Evolutionary conservation across 2,329 filamentous ascomycete genomes (phyloP).

Genomic region (Epichloe glyceriae): DNA sequence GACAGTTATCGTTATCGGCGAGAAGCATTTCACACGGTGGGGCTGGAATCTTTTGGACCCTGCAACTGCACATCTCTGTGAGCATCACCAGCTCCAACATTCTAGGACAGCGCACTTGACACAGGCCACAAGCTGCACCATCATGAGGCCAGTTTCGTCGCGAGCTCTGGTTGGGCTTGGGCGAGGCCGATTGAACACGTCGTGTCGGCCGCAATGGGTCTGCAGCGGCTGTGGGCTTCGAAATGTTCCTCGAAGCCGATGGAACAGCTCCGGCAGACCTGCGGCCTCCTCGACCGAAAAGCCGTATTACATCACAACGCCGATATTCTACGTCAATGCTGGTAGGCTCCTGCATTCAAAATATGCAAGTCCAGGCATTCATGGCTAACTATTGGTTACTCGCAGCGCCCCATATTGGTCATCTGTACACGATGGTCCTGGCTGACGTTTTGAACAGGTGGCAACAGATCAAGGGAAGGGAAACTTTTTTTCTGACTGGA

Average conservation of each 20-base stretch:
- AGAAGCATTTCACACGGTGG: neutral
- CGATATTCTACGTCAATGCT: constrained; percentile 98
- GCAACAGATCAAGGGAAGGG: constrained; percentile 60
- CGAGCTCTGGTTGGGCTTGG: constrained; percentile 15
- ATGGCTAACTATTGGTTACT: neutral
- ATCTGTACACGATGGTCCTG: constrained; percentile 86
- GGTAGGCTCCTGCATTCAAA: constrained; percentile 32
- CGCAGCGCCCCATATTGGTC: constrained; percentile 80
- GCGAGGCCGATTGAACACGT: constrained; percentile 9
- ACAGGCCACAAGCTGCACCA: neutral
- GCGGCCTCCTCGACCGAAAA: constrained; percentile 33
- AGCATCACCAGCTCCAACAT: neutral
- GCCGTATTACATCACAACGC: constrained; percentile 89
- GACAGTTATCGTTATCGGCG: neutral
- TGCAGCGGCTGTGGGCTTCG: constrained; percentile 17
- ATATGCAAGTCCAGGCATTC: neutral
- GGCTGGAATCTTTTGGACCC: neutral
- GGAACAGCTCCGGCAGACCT: constrained; percentile 18
- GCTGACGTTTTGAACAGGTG: constrained; percentile 87
- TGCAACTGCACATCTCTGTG: neutral
- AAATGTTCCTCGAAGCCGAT: constrained; percentile 13
- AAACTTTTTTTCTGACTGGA: constrained; percentile 70
- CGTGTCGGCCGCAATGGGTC: constrained; percentile 12
- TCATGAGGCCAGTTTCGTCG: constrained; percentile 18
- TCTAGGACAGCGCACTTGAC: neutral